Evolutionary conservation across 345 rosid species (phyloP).

Genomic region (Lepidium sativum): DNA sequence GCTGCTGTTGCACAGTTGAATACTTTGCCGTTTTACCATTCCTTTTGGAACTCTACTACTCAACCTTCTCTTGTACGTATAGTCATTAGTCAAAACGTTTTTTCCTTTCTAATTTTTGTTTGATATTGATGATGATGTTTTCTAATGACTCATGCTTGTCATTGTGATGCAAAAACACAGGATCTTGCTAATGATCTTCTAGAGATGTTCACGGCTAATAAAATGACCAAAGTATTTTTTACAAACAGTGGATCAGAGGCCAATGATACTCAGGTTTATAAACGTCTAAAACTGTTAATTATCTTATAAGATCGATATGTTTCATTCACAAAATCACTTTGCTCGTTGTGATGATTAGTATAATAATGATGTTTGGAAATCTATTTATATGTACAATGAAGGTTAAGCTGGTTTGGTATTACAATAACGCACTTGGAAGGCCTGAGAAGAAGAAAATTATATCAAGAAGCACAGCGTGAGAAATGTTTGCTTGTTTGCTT

Average conservation of each 20-base stretch:
- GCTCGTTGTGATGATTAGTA: no score
- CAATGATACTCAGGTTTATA: conserved; percentile 81
- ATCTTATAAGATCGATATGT: no score
- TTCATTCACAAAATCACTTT: no score
- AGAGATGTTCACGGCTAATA: conserved; percentile 66
- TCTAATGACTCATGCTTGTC: neutral
- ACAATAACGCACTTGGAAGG: conserved; percentile 80
- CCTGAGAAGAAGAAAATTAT: conserved; percentile 78
- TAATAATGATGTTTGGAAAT: no score
- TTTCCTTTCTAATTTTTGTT: neutral
- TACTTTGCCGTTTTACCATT: conserved; percentile 86
- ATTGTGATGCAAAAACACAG: conserved; percentile 31
- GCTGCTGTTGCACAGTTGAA: conserved; percentile 75
- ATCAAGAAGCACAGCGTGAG: conserved; percentile 61
- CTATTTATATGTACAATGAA: conserved; percentile 17
- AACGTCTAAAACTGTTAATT: neutral
- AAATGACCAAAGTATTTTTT: conserved; percentile 87
- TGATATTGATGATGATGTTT: neutral
- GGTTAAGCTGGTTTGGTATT: conserved; percentile 93
- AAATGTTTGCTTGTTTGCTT: neutral
- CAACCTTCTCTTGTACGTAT: conserved; percentile 77
- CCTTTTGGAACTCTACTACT: conserved; percentile 96
- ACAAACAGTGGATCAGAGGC: conserved; percentile 97
- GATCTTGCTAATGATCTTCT: conserved; percentile 91
- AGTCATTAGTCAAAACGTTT: no score